A percentile compares a stretch with the other conserved stretches of the same genome.
Conservation (phyloP, 768 basidiomycete genomes). For the Clavaria fumosa region DNA sequence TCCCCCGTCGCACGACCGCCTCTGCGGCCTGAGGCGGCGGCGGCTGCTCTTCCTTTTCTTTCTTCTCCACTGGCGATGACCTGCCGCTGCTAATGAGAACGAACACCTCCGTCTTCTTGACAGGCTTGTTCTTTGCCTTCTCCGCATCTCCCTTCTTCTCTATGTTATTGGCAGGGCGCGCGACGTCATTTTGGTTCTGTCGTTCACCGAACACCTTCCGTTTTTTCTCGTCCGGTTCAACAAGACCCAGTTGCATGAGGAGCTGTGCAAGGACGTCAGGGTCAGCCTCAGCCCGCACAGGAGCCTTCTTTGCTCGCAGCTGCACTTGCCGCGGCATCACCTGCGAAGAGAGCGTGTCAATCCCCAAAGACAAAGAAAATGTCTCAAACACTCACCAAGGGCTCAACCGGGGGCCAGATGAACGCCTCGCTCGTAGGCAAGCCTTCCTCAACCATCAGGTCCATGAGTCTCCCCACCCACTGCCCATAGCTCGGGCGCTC, state of each 20-base stretch:
- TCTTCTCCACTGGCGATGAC: too few species aligned
- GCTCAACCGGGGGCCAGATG: constrained; percentile 65
- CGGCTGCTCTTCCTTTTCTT: too few species aligned
- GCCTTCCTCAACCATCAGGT: constrained; percentile 44
- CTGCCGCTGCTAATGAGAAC: constrained; percentile 33
- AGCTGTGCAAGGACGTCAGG: constrained; percentile 46
- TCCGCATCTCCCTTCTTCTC: constrained; percentile 14
- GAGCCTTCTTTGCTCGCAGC: too few species aligned
- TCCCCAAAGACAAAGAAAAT: too few species aligned
- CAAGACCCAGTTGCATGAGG: too few species aligned
- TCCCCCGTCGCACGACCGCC: too few species aligned
- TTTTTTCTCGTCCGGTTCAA: too few species aligned
- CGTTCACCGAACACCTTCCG: constrained; percentile 36
- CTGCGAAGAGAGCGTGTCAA: too few species aligned
- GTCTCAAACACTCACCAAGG: too few species aligned
- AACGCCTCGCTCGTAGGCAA: constrained; percentile 44
- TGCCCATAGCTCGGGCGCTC: constrained; percentile 50
- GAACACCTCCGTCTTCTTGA: constrained; percentile 21
- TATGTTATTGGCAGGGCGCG: constrained; percentile 17
- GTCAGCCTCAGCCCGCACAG: constrained; percentile 37
- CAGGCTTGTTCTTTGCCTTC: constrained; percentile 9
- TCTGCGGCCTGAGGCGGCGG: too few species aligned
- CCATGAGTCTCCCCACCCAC: constrained; percentile 52
- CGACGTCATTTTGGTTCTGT: constrained; percentile 29
- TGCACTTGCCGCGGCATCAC: too few species aligned